Base-by-base conservation (phyloP, 2,329 filamentous ascomycete species). In the Cytospora mali region DNA sequence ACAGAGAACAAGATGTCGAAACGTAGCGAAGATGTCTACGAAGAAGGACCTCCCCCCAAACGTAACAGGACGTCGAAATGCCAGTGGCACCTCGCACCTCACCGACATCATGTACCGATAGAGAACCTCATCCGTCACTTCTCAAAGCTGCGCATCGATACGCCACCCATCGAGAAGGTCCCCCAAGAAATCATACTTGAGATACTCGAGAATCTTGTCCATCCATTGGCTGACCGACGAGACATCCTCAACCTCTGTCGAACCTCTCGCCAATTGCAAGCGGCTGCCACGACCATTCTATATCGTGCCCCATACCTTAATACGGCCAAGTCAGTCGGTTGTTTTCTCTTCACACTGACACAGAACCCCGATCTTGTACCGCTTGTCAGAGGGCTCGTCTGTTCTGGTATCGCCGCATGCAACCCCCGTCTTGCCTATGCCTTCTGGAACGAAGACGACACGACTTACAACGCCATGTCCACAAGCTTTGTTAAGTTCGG, bases 231-330 rank as follows among this genome's bases (percentile, higher is more conserved):
- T 28, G n/a, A 23, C 6, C 55, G 29, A 16, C n/a, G 10, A 7
- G 55, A 50, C 23, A n/a, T 58, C 27, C 56, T 28, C 4, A 58
- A 28, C 13, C 23, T 58, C 46, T 58, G 46, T 14, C 48, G 28
- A 11, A 49, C 51, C 23, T 58, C 31, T 11, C 56, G 23, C 23
- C 13, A 11, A 0, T 42, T 58, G 16, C 48, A 39, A 4, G 35
- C 6, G 23, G 48, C 31, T 10, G 56, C 56, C 23, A 58, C 56
- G 7, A 39, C 29, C 16, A 18, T 58, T 18, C 56, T 58, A 4
- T 58, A 58, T 48, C 56, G 46, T 6, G 25, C 21, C 18, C 39
- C 46, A 39, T 25, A 58, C 10, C 23, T 58, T 14, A 27, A 46
- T 5, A 52, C 31, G 1, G 10, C 23, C 29, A 51, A 39, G 7